A percentile compares a stretch with the other conserved stretches of the same genome.
phyloP scores from a whole-genome alignment of 2,329 filamentous ascomycete species.

The Alternaria novae-zelandiae region DNA sequence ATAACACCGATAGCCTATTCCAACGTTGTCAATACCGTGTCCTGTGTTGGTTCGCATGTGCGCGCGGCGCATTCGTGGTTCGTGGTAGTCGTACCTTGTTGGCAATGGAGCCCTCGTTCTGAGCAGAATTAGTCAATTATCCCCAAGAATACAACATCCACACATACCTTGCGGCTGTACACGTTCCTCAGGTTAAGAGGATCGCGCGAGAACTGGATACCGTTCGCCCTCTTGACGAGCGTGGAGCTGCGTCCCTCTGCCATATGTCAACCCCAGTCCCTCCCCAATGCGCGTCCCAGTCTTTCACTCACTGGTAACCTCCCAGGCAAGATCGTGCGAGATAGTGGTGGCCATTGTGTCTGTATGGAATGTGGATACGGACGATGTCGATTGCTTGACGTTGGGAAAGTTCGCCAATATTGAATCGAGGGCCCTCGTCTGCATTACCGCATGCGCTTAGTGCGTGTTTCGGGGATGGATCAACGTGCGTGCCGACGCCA shows the following conservation, averaged over 20 bases:
- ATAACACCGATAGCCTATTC: constrained; percentile 80
- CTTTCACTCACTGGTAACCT: constrained; percentile 82
- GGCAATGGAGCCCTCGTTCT: constrained; percentile 94
- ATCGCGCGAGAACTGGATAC: constrained; percentile 90
- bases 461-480: constrained; percentile 28
- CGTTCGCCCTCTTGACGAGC: constrained; percentile 89
- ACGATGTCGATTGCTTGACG: constrained; percentile 26
- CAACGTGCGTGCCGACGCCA: constrained; percentile 21
- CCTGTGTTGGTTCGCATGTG: not conserved
- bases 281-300: not conserved
- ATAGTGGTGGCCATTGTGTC: constrained; percentile 64
- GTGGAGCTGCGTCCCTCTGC: constrained; percentile 86
- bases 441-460: constrained; percentile 34
- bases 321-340: constrained; percentile 92
- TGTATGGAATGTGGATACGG: constrained; percentile 38
- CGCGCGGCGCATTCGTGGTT: constrained; percentile 14
- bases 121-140: constrained; percentile 35
- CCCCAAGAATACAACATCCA: not conserved
- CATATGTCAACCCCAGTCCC: constrained; percentile 19
- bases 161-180: constrained; percentile 83
- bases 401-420: constrained; percentile 27
- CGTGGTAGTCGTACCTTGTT: constrained; percentile 71
- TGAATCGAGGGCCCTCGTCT: constrained; percentile 36
- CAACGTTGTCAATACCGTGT: constrained; percentile 12
- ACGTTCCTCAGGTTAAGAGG: constrained; percentile 92